Percentiles rank a stretch among this genome's conserved stretches.
These are phyloP conservation scores for Mycena sp. DNA, from an alignment of 1,284 basidiomycete genomes.

Conservation along the genomic window DNA sequence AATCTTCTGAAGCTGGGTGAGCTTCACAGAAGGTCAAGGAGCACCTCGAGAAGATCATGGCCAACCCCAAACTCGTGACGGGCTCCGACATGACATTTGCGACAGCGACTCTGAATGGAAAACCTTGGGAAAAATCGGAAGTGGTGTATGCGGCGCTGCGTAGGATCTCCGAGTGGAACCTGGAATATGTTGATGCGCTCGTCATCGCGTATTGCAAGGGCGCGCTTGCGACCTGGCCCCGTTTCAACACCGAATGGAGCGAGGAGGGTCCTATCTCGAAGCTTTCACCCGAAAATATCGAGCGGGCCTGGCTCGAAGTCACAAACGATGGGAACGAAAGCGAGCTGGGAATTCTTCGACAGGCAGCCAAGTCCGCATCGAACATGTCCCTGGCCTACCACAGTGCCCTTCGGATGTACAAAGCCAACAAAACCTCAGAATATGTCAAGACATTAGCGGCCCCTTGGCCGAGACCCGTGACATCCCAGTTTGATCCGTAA, in stretches of 20 bases:
- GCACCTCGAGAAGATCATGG: constrained; percentile 18
- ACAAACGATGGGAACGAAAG: too few relatives aligned
- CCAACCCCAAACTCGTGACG: constrained; percentile 17
- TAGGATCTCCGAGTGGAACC: not conserved
- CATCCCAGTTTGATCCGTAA: too few relatives aligned
- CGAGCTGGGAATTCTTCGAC: too few relatives aligned
- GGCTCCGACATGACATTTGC: constrained; percentile 1
- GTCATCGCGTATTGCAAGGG: not conserved
- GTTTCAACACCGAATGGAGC: not conserved
- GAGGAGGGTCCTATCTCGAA: not conserved
- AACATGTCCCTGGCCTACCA: too few relatives aligned
- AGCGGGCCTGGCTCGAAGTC: too few relatives aligned
- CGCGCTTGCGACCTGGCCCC: not conserved
- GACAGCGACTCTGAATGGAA: not conserved
- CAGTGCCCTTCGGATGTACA: too few relatives aligned
- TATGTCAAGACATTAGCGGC: too few relatives aligned
- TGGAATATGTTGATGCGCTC: not conserved
- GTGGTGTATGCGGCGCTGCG: constrained; percentile 2
- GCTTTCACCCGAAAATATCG: too few relatives aligned
- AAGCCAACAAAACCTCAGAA: too few relatives aligned
- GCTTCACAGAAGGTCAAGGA: constrained; percentile 22
- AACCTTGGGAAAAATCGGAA: constrained; percentile 2
- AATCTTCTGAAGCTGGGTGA: too few relatives aligned
- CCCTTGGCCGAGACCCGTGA: too few relatives aligned
- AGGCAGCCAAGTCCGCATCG: too few relatives aligned